Evolutionary conservation across 148 eudicot species (phyloP), one percentile per base, ranked within the genome.

Genomic region (Chenopodium formosanum): DNA sequence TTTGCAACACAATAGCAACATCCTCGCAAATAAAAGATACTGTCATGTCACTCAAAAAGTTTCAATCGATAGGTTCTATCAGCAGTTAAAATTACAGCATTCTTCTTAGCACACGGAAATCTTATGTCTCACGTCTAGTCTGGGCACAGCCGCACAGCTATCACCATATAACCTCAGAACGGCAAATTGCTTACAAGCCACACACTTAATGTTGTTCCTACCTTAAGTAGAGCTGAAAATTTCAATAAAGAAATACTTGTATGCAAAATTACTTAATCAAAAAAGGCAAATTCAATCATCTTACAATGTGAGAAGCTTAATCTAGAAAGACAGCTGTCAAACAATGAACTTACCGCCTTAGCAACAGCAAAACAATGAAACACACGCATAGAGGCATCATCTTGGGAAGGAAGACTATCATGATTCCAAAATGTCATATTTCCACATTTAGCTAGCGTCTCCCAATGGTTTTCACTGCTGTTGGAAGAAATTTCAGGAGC

Each of bases 341-440:
- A 77, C 50, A 52, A 74, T 4, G 8, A 82, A 84, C 97, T 91
- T 89, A 96, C 97, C 20, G 97, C 97, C 76, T 92, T 88, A 34
- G 99, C 91, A 81, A 92, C 92, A 82, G 97, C 70, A 87, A 96
- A 88, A 91, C 88, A 90, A 81, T 96, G 99, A 82, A 96, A 91
- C 70, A 93, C 79, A 68, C 99, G 99, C 85, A 90, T 62, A 78
- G 83, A 89, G 56, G 94, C 87, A 84, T 96, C 97, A 73, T 96
- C 95, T 84, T 91, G 88, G 7, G 99, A 96, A 62, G 98, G 99
- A 78, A 91, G 90, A 79, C 75, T 86, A 64, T 96, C 99, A 84
- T 94, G 98, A 84, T 96, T 96, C 99, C 99, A 96, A 27, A 90
- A 84, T 77, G 95, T 89, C 46, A 96, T 80, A 27, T 79, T 86